Evolutionary conservation across 371 early-diverging fungal genomes (phyloP).

Genomic region (Rhizomucor miehei): DNA sequence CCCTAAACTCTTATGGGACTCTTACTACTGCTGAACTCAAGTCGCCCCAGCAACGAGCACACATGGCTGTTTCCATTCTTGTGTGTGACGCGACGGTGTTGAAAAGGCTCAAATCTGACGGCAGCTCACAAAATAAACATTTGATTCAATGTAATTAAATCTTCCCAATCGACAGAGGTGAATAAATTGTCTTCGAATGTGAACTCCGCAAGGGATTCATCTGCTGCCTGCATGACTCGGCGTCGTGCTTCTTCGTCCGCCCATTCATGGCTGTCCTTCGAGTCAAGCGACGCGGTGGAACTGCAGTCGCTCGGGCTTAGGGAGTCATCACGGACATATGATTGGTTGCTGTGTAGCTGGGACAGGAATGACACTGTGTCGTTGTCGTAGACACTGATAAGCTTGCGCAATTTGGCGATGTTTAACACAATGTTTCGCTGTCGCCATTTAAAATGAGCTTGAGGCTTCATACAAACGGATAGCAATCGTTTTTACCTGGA

Average conservation of each 20-base stretch:
- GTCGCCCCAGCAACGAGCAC: too few species aligned
- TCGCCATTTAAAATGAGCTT: not conserved
- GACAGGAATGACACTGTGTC: not conserved
- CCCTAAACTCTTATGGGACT: not conserved
- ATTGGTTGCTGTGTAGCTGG: not conserved
- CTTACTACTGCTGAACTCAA: too few species aligned
- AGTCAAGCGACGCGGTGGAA: not conserved
- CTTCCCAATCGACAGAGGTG: not conserved
- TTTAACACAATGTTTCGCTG: not conserved
- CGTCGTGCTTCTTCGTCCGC: not conserved
- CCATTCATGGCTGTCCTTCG: not conserved
- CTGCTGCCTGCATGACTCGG: not conserved
- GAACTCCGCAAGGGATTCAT: not conserved
- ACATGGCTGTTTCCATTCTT: too few species aligned
- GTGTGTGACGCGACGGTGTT: not conserved
- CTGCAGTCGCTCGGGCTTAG: not conserved
- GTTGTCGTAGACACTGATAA: not conserved
- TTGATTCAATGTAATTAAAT: not conserved
- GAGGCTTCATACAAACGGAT: not conserved
- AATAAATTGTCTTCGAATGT: not conserved
- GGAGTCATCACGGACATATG: not conserved
- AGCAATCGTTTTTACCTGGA: not conserved
- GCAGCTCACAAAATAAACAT: not conserved
- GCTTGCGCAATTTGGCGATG: not conserved
- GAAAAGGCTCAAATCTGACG: not conserved